Percentiles rank a stretch among this genome's conserved stretches.
Conservation (phyloP, 2,329 filamentous ascomycete species). For the Paecilomyces niveus region DNA sequence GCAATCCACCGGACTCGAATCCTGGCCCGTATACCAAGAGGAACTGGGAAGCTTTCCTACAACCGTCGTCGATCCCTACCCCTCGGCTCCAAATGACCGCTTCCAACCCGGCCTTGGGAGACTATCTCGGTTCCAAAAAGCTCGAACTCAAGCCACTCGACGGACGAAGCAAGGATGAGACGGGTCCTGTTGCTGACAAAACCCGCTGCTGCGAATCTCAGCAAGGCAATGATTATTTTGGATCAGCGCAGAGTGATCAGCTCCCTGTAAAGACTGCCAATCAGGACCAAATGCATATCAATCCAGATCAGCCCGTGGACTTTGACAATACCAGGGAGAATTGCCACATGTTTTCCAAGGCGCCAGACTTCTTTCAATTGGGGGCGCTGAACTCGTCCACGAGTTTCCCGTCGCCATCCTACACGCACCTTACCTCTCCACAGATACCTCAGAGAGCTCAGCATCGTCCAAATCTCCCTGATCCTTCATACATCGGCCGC, state of each 20-base stretch:
- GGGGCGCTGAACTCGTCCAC: background rate
- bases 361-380: background rate
- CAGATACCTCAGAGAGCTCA: background rate
- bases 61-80: conserved; percentile 59
- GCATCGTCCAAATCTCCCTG: conserved; percentile 8
- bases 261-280: background rate
- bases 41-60: conserved; percentile 67
- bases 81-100: conserved; percentile 14
- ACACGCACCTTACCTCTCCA: background rate
- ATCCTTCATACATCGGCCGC: background rate
- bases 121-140: conserved; percentile 56
- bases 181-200: background rate
- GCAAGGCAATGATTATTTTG: background rate
- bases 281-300: background rate
- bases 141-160: background rate
- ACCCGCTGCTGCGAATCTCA: background rate
- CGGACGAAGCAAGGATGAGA: background rate
- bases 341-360: background rate
- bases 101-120: conserved; percentile 2
- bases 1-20: conserved; percentile 56
- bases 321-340: background rate
- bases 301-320: background rate
- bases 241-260: background rate
- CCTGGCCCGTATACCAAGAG: conserved; percentile 54
- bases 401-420: conserved; percentile 8